Conservation (phyloP, 208 protist species). For the Histomonas meleagridis region DNA sequence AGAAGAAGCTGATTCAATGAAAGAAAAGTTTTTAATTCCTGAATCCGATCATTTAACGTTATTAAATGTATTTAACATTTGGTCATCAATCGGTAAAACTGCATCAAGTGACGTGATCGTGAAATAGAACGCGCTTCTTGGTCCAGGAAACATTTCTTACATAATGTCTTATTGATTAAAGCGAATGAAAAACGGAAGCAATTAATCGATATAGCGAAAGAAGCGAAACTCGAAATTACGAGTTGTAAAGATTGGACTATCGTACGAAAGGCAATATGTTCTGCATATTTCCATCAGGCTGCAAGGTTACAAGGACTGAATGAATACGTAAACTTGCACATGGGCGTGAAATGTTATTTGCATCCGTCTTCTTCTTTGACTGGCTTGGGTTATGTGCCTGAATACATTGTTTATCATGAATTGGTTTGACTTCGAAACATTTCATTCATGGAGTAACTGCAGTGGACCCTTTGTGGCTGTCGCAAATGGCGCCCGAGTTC, state of each 20-base stretch:
- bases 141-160: constrained; percentile 86
- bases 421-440: constrained; percentile 84
- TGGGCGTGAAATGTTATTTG: constrained; percentile 75
- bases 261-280: constrained; percentile 72
- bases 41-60: constrained; percentile 97
- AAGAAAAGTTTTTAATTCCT: constrained; percentile 77
- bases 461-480: constrained; percentile 89
- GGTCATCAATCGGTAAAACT: background rate
- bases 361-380: constrained; percentile 90
- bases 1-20: constrained; percentile 51
- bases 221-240: background rate
- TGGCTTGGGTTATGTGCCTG: constrained; percentile 68
- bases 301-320: constrained; percentile 76
- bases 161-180: constrained; percentile 68
- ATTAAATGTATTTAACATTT: constrained; percentile 81
- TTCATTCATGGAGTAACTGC: constrained; percentile 73
- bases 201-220: constrained; percentile 81
- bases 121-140: constrained; percentile 72
- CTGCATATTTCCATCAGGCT: constrained; percentile 74
- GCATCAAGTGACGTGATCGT: constrained; percentile 64
- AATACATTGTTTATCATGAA: constrained; percentile 96
- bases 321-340: constrained; percentile 88
- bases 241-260: constrained; percentile 64
- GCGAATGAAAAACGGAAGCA: constrained; percentile 81
- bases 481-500: constrained; percentile 70